Conservation (phyloP, 2,329 filamentous ascomycete species). For the Tolypocladium album region DNA sequence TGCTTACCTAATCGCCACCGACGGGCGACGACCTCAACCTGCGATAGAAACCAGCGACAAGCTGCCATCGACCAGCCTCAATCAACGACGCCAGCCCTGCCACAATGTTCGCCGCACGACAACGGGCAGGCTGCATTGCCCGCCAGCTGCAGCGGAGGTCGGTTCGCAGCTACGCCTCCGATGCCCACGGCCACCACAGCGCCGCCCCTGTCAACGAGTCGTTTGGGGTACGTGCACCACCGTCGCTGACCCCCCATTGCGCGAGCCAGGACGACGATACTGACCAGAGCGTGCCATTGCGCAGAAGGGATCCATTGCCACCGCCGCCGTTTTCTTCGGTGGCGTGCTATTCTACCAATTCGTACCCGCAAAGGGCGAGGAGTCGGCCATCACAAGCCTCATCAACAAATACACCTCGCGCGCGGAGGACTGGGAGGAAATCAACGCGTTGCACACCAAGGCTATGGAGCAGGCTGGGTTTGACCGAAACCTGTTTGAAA, state of each 20-base stretch:
- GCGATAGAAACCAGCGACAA: constrained; percentile 3
- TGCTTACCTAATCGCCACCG: constrained; percentile 17
- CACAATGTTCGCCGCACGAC: constrained; percentile 33
- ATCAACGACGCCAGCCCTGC: constrained; percentile 20
- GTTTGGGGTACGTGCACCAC: constrained; percentile 39
- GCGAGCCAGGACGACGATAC: neutral
- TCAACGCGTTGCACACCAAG: constrained; percentile 41
- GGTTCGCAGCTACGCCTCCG: constrained; percentile 43
- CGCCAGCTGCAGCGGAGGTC: constrained; percentile 25
- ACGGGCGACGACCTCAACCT: constrained; percentile 17
- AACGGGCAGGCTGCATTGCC: constrained; percentile 28
- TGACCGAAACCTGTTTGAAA: constrained; percentile 44
- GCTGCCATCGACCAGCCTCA: constrained; percentile 14
- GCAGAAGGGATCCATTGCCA: constrained; percentile 38
- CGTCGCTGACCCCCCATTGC: neutral
- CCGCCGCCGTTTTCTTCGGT: constrained; percentile 32
- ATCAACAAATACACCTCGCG: constrained; percentile 35
- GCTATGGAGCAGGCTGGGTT: constrained; percentile 44
- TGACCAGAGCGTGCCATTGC: neutral
- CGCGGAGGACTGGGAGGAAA: constrained; percentile 37
- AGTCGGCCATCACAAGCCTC: constrained; percentile 33
- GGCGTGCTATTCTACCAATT: constrained; percentile 36
- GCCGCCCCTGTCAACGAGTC: constrained; percentile 39
- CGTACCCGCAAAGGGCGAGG: constrained; percentile 39
- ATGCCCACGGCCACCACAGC: constrained; percentile 36